Base-by-base conservation (phyloP, 139 green algal genomes). In the Chlamydomonas eustigma region DNA sequence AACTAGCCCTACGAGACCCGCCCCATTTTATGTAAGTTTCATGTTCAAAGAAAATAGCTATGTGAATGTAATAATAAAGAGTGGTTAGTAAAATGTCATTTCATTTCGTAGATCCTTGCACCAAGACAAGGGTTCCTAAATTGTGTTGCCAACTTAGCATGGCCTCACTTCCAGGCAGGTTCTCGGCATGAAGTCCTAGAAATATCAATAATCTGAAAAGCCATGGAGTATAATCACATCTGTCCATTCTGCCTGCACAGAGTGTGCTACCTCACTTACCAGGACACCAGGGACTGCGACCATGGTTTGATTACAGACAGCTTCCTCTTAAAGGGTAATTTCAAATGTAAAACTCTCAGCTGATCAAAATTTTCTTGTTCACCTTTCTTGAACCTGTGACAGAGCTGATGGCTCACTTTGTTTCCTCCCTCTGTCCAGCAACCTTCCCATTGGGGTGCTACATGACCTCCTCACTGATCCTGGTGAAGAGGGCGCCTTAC, bases 251-350 rank as follows among this genome's bases (percentile, higher is more conserved):
- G n/a, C 28, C 4, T 39, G 18, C 32, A 34, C 66, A 73, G 66
- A 32, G 50, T 39, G 66, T 73, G 18, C 66, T 73, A 4, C 30
- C 66, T 4, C n/a, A 50, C n/a, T 18, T 44, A 5, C 66, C 66
- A 22, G 66, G 66, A 6, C 66, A 73, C 6, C 30, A 44, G 32
- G 32, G 66, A 28, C 30, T 18, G 6, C 12, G 32, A 50, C 30
- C 66, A 5, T 73, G 66, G 66, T 73, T 73, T 44, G 66, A 73
- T 35, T 39, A 50, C 66, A 73, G 50, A 32, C 30, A 44, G 66
- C 66, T 73, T 6, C 66, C 66, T 4, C 66, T 73, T 6, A 6
- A 22, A 73, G 28, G 66, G 66, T 73, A 4, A 32, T 32, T 73
- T 22, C 66, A 22, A 6, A 34, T 39, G 18, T 32, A 4, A 6